Conservation (phyloP, 306 rosid species). For the Abrus precatorius region DNA sequence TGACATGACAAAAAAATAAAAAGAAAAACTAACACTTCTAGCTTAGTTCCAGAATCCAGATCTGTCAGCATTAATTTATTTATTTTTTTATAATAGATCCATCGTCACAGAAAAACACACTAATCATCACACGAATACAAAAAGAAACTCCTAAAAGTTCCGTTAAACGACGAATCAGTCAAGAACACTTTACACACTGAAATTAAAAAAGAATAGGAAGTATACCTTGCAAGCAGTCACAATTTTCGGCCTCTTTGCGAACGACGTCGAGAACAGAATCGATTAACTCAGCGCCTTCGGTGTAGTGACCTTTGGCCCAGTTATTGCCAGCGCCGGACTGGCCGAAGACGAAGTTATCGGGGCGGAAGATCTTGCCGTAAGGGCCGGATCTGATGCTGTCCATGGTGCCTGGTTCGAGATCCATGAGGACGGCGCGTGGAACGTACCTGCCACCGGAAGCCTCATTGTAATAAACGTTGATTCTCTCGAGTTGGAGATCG, state of each 20-base stretch:
- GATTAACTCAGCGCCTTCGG: constrained; percentile 56
- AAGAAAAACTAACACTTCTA: background rate
- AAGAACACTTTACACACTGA: background rate
- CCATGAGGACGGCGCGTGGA: constrained; percentile 56
- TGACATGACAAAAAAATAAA: background rate
- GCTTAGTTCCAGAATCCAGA: constrained; percentile 34
- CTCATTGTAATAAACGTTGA: constrained; percentile 56
- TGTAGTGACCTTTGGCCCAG: constrained; percentile 71
- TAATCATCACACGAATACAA: background rate
- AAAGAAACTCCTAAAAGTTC: background rate
- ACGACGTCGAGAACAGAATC: constrained; percentile 57
- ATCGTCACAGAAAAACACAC: background rate
- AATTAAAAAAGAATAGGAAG: too few relatives aligned
- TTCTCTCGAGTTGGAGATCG: constrained; percentile 45
- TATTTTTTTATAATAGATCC: background rate
- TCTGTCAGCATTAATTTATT: background rate
- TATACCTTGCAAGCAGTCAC: constrained; percentile 55
- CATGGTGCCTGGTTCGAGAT: constrained; percentile 59
- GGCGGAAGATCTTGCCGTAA: constrained; percentile 52
- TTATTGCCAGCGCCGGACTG: constrained; percentile 71
- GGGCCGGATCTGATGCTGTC: constrained; percentile 58
- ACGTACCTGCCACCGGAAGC: constrained; percentile 49
- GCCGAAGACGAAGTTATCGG: constrained; percentile 55
- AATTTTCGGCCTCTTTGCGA: constrained; percentile 60
- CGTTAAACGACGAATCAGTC: background rate